Percentiles rank a stretch among this genome's conserved stretches.
Conservation (phyloP, 108 stramenopile species). For the Nitzschia sp. region DNA sequence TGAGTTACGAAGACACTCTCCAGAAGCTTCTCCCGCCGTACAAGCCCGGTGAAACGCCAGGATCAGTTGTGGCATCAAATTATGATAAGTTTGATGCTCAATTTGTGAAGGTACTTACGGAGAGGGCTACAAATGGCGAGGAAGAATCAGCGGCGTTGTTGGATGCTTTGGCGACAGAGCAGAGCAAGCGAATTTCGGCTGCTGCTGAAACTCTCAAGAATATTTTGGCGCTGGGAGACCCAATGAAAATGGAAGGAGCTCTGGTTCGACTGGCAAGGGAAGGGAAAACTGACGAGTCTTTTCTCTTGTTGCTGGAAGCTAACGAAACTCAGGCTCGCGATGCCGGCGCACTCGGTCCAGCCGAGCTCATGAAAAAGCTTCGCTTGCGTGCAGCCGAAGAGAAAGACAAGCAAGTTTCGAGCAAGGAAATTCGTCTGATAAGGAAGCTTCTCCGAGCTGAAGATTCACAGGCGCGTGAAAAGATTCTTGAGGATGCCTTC, state of each 20-base stretch:
- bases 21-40: constrained; percentile 82
- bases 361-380: constrained; percentile 74
- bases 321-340: constrained; percentile 80
- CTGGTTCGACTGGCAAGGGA: constrained; percentile 76
- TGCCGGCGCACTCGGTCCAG: constrained; percentile 77
- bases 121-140: constrained; percentile 53
- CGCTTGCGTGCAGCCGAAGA: constrained; percentile 67
- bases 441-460: constrained; percentile 74
- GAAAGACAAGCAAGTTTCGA: constrained; percentile 78
- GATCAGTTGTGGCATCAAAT: constrained; percentile 56
- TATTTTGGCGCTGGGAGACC: constrained; percentile 75
- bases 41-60: constrained; percentile 68
- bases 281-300: constrained; percentile 79
- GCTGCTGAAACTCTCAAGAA: constrained; percentile 69
- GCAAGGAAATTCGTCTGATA: constrained; percentile 80
- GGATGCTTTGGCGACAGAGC: constrained; percentile 68
- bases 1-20: constrained; percentile 77
- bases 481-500: constrained; percentile 81
- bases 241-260: constrained; percentile 87
- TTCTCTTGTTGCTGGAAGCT: constrained; percentile 82
- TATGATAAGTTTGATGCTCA: constrained; percentile 75
- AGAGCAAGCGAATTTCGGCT: constrained; percentile 60
- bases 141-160: constrained; percentile 59
- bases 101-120: constrained; percentile 46
- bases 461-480: constrained; percentile 58